Conservation (phyloP, 2,329 filamentous ascomycete species). For the Pseudogymnoascus sp. region DNA sequence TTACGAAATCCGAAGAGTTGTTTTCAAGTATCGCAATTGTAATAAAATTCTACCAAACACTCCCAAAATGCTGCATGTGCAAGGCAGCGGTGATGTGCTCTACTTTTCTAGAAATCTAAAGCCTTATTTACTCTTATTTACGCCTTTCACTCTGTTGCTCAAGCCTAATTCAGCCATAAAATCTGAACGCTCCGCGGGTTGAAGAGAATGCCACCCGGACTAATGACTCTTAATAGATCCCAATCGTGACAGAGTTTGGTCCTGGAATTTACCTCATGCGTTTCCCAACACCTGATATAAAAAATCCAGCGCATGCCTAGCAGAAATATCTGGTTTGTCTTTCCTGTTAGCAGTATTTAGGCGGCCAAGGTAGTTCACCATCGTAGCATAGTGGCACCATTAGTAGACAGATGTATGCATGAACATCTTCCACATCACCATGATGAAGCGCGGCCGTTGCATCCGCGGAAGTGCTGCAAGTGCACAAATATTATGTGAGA, state of each 20-base stretch:
- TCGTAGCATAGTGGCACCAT: not conserved
- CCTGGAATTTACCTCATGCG: not conserved
- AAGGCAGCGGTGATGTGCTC: no score
- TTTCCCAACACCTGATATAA: not conserved
- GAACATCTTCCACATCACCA: not conserved
- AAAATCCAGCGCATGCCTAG: not conserved
- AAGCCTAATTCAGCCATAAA: no score
- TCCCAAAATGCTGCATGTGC: no score
- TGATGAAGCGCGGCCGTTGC: not conserved
- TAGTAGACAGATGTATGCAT: not conserved
- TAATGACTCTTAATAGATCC: not conserved
- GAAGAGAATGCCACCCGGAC: not conserved
- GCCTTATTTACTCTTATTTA: no score
- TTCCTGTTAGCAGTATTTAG: not conserved
- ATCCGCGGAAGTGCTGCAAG: not conserved
- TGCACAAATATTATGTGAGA: not conserved
- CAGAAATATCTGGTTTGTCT: not conserved
- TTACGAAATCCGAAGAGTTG: not conserved
- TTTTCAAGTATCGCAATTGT: not conserved
- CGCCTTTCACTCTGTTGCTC: no score
- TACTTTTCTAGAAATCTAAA: no score
- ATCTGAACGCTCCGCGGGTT: not conserved
- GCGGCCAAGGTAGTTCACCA: not conserved
- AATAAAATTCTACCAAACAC: not conserved
- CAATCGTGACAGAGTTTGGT: not conserved